phyloP scores from a whole-genome alignment of 805 yeast genomes.

The Metschnikowia picachoensis region DNA sequence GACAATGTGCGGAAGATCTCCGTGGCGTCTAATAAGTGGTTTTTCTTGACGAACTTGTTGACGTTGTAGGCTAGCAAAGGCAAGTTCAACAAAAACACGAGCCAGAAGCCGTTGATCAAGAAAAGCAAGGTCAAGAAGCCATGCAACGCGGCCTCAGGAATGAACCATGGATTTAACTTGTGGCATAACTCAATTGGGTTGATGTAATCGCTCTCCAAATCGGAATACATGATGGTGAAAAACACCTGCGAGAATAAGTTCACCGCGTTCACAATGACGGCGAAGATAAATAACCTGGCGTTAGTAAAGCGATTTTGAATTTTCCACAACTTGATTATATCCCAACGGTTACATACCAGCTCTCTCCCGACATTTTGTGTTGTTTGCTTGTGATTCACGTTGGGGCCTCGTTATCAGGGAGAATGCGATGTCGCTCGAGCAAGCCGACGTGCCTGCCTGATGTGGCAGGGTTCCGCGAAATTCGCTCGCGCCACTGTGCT shows the following conservation, averaged over 20 bases:
- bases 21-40: constrained; percentile 90
- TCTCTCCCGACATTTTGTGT: constrained; percentile 25
- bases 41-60: constrained; percentile 73
- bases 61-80: constrained; percentile 84
- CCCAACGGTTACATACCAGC: constrained; percentile 21
- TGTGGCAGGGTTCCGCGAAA: constrained; percentile 4
- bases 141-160: constrained; percentile 88
- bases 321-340: too few relatives aligned
- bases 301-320: constrained; percentile 7
- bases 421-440: constrained; percentile 4
- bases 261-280: constrained; percentile 81
- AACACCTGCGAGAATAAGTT: constrained; percentile 90
- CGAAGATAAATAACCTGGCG: constrained; percentile 59
- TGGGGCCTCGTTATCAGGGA: constrained; percentile 4
- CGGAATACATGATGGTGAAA: constrained; percentile 93
- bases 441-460: constrained; percentile 7
- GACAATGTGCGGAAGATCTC: constrained; percentile 93
- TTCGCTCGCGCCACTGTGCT: neutral
- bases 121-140: constrained; percentile 66
- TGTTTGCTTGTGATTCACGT: neutral
- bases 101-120: constrained; percentile 88
- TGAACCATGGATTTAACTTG: constrained; percentile 80
- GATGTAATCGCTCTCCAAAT: constrained; percentile 92
- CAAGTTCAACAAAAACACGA: constrained; percentile 73
- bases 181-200: constrained; percentile 96